Evolutionary conservation across 2,329 filamentous ascomycete species (phyloP), one percentile per base, ranked within the genome.

Genomic region (Alternaria panax): DNA sequence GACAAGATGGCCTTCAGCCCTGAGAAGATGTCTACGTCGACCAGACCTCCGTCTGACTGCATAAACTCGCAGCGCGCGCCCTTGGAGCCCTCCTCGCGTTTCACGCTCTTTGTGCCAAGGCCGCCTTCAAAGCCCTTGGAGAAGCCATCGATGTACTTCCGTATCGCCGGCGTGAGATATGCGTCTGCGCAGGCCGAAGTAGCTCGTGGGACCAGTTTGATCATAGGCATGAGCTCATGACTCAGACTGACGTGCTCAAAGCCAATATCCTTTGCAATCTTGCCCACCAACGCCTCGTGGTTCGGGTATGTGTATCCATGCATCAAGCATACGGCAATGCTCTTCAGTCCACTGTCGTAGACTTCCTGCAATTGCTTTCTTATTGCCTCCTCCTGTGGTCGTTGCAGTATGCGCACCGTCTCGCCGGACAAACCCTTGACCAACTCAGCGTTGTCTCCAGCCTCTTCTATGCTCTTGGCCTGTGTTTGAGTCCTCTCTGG

Each of bases 11-110:
- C 92, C 69, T 90, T 89, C 5, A 97, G 80, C 0, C 93, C 93
- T 0, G 91, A 93, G 72, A 97, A 96, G 65, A 87, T 89, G 56
- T 91, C 88, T 0, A 93, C 90, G 64, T 93, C 90, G 0, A 87
- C 85, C 3, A 88, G 76, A 2, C 86, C 86, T 27, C 92, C 92
- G 64, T 96, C 92, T 9, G 90, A 93, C 76, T 97, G 92, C 93
- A 97, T 97, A 68, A 97, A 97, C 75, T 97, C 93, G 79, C 93
- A 97, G 63, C 93, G 84, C 4, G 92, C 91, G 4, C 90, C 90
- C 68, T 85, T 90, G 5, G 82, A 78, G 0, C 89, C 90, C 27
- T 81, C 78, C 60, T 89, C 86, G 16, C 86, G 81, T 75, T 90
- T 88, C 5, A 95, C 90, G 60, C 88, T 92, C 68, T 89, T 87